Percentiles rank a stretch among this genome's conserved stretches.
Conservation (phyloP, 192 early-diverging fungal genomes). For the Coemansia sp. region DNA sequence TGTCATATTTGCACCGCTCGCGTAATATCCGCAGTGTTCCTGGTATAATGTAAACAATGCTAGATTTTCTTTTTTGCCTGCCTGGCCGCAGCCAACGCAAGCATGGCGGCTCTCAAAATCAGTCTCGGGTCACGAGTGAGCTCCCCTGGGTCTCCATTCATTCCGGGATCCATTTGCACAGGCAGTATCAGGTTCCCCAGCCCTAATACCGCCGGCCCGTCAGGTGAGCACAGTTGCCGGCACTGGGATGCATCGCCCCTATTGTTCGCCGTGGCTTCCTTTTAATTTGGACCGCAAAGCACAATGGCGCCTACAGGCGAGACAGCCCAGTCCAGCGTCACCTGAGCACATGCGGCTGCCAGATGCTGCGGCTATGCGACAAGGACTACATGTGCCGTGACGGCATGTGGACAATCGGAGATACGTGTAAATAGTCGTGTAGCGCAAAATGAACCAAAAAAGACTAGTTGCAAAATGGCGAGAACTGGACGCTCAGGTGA, state of each 20-base stretch:
- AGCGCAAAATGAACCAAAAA: not conserved
- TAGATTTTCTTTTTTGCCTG: not conserved
- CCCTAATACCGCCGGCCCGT: not conserved
- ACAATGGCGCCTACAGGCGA: not conserved
- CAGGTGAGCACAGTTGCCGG: slow-evolving; percentile 7
- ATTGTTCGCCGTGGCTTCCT: slow-evolving; percentile 3
- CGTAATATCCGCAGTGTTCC: not conserved
- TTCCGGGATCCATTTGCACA: not conserved
- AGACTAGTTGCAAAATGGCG: not conserved
- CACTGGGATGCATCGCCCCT: not conserved
- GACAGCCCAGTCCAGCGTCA: not conserved
- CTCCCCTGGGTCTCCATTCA: not conserved
- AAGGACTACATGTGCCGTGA: not conserved
- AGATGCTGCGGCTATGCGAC: not conserved
- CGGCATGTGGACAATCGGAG: not conserved
- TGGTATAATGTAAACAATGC: not conserved
- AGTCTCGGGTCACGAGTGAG: not conserved
- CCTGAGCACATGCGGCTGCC: not conserved
- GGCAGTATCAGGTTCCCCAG: not conserved
- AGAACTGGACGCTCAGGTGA: slow-evolving; percentile 10
- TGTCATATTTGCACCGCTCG: not conserved
- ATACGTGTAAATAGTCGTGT: not conserved
- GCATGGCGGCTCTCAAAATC: not conserved
- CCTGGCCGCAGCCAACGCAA: not conserved
- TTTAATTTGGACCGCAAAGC: slow-evolving; percentile 5